A percentile compares a stretch with the other conserved stretches of the same genome.
These are phyloP conservation scores for Naegleria fowleri DNA, from an alignment of 208 protist species.

Conservation along the genomic window DNA sequence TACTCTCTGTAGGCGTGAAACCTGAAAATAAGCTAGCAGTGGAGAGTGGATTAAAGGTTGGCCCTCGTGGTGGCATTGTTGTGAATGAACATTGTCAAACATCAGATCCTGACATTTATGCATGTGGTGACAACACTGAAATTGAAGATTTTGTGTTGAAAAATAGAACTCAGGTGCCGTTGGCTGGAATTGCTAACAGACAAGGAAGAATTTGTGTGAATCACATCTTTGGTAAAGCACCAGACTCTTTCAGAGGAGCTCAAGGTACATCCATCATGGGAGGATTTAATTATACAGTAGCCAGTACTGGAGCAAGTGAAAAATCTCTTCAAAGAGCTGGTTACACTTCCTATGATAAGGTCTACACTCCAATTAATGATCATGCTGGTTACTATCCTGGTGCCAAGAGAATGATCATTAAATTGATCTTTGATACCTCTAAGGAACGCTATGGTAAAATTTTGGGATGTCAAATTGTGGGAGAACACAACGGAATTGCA, in stretches of 20 bases:
- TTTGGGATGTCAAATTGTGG: conserved; percentile 51
- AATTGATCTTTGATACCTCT: conserved; percentile 42
- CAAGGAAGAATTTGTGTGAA: conserved; percentile 37
- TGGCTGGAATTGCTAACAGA: conserved; percentile 49
- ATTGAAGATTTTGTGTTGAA: conserved; percentile 30
- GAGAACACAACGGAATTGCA: conserved; percentile 42
- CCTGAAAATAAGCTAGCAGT: conserved; percentile 47
- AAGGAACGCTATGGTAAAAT: conserved; percentile 31
- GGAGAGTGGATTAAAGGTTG: conserved; percentile 38
- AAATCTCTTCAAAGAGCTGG: conserved; percentile 14
- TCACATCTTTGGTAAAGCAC: not conserved
- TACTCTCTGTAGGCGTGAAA: conserved; percentile 49
- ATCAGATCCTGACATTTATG: conserved; percentile 45
- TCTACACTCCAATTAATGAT: conserved; percentile 32
- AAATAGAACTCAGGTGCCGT: conserved; percentile 10
- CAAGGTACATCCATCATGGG: not conserved
- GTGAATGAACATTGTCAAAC: conserved; percentile 48
- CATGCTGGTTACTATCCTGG: conserved; percentile 51
- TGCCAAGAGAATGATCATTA: conserved; percentile 38
- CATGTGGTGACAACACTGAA: conserved; percentile 50
- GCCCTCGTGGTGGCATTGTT: conserved; percentile 34
- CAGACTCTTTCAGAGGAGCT: not conserved
- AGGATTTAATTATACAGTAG: conserved; percentile 35
- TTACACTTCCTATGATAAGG: conserved; percentile 27
- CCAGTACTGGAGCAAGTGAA: conserved; percentile 39